Percentiles rank a stretch among this genome's conserved stretches.
Evolutionary conservation across 768 basidiomycete genomes (phyloP).

Genomic region (Mycena pura): DNA sequence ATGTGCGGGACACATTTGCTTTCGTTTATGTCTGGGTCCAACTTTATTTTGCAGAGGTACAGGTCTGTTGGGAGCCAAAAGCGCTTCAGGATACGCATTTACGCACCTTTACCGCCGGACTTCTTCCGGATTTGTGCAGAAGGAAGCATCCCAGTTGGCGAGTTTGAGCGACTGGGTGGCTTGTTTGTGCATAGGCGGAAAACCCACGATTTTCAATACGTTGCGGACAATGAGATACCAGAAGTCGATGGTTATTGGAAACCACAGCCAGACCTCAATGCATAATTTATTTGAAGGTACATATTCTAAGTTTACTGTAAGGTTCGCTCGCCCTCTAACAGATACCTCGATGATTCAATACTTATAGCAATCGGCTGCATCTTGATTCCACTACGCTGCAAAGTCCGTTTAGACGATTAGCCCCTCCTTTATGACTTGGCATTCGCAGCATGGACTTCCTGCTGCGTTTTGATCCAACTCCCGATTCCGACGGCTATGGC

Average conservation of each 20-base stretch:
- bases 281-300: constrained; percentile 7
- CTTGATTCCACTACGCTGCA: too few species aligned
- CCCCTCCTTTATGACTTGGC: background rate
- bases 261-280: too few species aligned
- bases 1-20: constrained; percentile 43
- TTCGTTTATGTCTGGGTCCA: background rate
- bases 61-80: constrained; percentile 49
- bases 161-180: constrained; percentile 49
- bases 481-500: constrained; percentile 81
- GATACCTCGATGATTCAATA: constrained; percentile 1
- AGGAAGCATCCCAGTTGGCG: constrained; percentile 48
- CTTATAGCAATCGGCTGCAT: background rate
- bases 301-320: constrained; percentile 3
- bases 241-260: constrained; percentile 47
- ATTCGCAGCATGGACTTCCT: constrained; percentile 39
- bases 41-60: constrained; percentile 52
- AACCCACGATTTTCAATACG: constrained; percentile 47
- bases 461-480: constrained; percentile 56
- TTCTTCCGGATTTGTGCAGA: constrained; percentile 59
- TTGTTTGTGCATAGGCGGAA: constrained; percentile 35
- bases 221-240: constrained; percentile 39
- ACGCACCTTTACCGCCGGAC: constrained; percentile 63
- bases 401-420: too few species aligned
- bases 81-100: constrained; percentile 58
- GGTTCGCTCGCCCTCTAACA: too few species aligned